Evolutionary conservation across 2,329 filamentous ascomycete species (phyloP).

Genomic region (Aspergillus aculeatinus): DNA sequence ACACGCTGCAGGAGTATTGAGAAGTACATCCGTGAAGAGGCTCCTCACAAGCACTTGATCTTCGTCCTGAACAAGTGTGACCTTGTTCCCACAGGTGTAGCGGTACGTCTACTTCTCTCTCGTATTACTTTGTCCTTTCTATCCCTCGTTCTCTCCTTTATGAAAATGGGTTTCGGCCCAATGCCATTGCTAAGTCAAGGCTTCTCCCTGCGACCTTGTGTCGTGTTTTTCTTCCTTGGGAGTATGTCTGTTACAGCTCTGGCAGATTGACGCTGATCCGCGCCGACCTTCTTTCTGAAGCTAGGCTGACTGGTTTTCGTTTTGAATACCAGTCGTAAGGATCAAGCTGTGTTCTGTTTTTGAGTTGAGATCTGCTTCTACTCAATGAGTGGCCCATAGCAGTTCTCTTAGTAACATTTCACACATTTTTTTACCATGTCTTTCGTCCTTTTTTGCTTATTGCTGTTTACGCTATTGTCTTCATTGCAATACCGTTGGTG

Average conservation of each 20-base stretch:
- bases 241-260: conserved; percentile 97
- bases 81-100: conserved; percentile 85
- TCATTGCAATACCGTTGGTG: conserved; percentile 18
- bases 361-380: conserved; percentile 92
- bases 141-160: conserved; percentile 1
- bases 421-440: conserved; percentile 60
- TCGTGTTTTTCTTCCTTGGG: conserved; percentile 64
- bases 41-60: conserved; percentile 91
- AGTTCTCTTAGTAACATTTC: conserved; percentile 99
- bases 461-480: conserved; percentile 25
- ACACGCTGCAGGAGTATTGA: conserved; percentile 88
- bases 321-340: conserved; percentile 80
- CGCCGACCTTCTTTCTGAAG: conserved; percentile 63
- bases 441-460: conserved; percentile 29
- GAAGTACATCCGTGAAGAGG: conserved; percentile 90
- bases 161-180: conserved; percentile 18
- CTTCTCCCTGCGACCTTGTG: conserved; percentile 62
- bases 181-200: conserved; percentile 81
- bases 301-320: conserved; percentile 76
- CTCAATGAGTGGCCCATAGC: conserved; percentile 63
- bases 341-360: conserved; percentile 76
- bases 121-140: conserved; percentile 5
- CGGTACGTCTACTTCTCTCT: conserved; percentile 67
- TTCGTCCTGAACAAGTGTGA: conserved; percentile 92
- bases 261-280: conserved; percentile 85